A percentile compares a stretch with the other conserved stretches of the same genome.
phyloP scores from a whole-genome alignment of 176 grass and related monocot genomes.

The Oryza longistaminata region DNA sequence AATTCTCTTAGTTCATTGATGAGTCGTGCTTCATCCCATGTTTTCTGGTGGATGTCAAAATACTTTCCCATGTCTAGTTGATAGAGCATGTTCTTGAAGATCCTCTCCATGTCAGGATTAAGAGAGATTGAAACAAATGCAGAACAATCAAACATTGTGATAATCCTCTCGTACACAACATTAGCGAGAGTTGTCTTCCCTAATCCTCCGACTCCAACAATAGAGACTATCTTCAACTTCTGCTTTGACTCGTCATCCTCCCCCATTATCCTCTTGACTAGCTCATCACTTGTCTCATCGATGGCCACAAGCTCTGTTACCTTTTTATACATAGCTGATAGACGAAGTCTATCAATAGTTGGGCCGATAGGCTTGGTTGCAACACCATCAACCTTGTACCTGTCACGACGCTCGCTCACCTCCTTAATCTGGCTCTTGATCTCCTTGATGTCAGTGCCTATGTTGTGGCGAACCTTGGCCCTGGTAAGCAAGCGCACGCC shows the following conservation, averaged over 20 bases:
- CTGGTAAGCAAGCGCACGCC: background rate
- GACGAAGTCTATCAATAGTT: too few relatives aligned
- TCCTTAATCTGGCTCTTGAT: background rate
- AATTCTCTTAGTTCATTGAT: conserved; percentile 2
- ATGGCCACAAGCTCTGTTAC: background rate
- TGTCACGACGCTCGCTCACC: background rate
- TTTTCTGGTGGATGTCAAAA: background rate
- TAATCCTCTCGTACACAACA: too few relatives aligned
- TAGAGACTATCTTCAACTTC: too few relatives aligned
- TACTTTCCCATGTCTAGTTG: background rate
- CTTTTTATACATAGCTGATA: background rate
- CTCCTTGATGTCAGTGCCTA: background rate
- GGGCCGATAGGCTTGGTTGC: too few relatives aligned
- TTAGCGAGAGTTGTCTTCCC: too few relatives aligned
- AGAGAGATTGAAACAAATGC: background rate
- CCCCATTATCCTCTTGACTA: background rate
- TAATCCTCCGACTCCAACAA: too few relatives aligned
- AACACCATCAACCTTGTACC: conserved; percentile 20
- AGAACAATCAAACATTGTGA: background rate
- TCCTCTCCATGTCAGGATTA: background rate
- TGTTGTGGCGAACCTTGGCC: background rate
- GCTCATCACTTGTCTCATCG: background rate
- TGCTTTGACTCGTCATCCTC: background rate
- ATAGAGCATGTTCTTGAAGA: conserved; percentile 11
- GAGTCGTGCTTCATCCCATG: background rate